These are phyloP conservation scores for Lentinus brumalis DNA, from an alignment of 768 basidiomycete species.

Conservation along the genomic window DNA sequence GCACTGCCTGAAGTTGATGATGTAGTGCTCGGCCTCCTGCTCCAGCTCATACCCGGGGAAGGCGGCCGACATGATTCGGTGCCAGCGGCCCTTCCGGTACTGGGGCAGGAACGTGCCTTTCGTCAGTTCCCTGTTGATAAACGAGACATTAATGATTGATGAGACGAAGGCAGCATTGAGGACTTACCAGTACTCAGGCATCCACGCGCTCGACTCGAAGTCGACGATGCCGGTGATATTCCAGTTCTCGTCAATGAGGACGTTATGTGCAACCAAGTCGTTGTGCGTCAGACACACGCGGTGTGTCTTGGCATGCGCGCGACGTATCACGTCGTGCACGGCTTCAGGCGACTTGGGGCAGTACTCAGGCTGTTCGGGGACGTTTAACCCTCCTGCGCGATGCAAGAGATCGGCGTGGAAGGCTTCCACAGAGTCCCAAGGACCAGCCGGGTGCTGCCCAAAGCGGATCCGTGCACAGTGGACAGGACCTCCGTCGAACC, in stretches of 20 bases:
- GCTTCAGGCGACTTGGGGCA: neutral
- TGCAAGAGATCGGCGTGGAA: conserved; percentile 9
- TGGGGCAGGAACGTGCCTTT: conserved; percentile 10
- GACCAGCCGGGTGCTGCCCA: conserved; percentile 8
- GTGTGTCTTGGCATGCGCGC: conserved; percentile 9
- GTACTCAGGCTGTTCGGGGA: neutral
- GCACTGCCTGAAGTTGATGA: conserved; percentile 1
- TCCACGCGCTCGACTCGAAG: conserved; percentile 25
- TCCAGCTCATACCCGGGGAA: conserved; percentile 5
- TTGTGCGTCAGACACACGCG: conserved; percentile 34
- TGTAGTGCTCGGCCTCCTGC: conserved; percentile 9
- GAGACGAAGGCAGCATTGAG: too few species aligned
- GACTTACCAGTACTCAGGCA: conserved; percentile 28
- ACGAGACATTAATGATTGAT: neutral
- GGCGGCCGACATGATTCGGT: conserved; percentile 5
- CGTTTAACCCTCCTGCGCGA: neutral
- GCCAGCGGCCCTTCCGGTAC: conserved; percentile 7
- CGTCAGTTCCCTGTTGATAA: conserved; percentile 1
- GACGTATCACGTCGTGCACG: conserved; percentile 5
- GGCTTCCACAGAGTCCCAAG: conserved; percentile 14
- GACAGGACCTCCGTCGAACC: conserved; percentile 13
- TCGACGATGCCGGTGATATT: conserved; percentile 26
- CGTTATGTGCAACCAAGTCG: conserved; percentile 40
- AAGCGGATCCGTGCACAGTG: conserved; percentile 7
- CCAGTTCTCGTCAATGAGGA: conserved; percentile 32